Evolutionary conservation across 768 basidiomycete genomes (phyloP).

Genomic region (Serendipita indica): DNA sequence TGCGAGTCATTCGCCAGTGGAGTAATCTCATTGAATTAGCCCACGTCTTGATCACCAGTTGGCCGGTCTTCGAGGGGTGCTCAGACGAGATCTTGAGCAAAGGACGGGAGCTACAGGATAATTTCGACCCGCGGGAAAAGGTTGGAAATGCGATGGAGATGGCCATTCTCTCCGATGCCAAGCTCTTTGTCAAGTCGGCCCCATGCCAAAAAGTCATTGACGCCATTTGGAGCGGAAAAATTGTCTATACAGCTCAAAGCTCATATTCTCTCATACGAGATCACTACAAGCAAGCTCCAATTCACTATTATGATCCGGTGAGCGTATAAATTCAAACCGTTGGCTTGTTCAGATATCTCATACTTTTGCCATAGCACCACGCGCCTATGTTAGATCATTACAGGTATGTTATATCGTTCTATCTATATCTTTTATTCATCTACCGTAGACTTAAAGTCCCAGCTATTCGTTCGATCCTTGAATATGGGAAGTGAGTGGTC

Average conservation of each 20-base stretch:
- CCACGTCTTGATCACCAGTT: conserved; percentile 57
- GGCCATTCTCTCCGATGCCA: conserved; percentile 77
- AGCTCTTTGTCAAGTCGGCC: conserved; percentile 76
- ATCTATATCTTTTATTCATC: conserved; percentile 5
- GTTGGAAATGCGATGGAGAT: conserved; percentile 89
- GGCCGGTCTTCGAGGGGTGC: conserved; percentile 69
- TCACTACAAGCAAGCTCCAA: conserved; percentile 82
- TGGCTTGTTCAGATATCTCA: background rate
- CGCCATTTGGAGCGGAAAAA: conserved; percentile 72
- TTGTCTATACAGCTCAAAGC: conserved; percentile 81
- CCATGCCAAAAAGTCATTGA: conserved; percentile 85
- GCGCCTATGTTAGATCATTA: conserved; percentile 94
- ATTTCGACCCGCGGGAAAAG: conserved; percentile 53
- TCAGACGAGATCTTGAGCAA: conserved; percentile 41
- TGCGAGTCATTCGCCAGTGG: conserved; percentile 56
- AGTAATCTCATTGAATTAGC: conserved; percentile 54
- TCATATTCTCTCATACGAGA: conserved; percentile 83
- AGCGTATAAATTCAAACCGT: too few relatives aligned
- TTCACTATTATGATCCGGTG: conserved; percentile 84
- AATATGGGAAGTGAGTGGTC: conserved; percentile 59
- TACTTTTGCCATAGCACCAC: conserved; percentile 34
- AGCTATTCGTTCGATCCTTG: conserved; percentile 75
- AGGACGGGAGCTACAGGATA: conserved; percentile 46
- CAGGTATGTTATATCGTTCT: conserved; percentile 34
- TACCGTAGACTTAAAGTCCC: conserved; percentile 71